phyloP scores from a whole-genome alignment of 2,329 filamentous ascomycete genomes.

The Alternaria consortialis region DNA sequence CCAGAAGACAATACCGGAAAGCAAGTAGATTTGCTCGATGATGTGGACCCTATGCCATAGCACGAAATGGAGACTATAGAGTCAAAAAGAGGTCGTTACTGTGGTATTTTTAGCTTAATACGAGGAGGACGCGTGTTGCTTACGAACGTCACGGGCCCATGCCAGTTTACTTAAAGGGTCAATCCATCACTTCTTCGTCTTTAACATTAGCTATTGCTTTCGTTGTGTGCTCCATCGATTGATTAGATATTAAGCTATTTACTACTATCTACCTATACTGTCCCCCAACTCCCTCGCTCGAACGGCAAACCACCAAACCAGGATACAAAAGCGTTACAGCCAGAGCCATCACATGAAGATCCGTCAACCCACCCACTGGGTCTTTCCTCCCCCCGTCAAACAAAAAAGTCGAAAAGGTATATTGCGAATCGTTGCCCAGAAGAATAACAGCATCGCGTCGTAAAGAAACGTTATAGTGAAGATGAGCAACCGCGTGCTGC shows the following conservation, averaged over 20 bases:
- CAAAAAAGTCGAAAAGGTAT: conserved; percentile 26
- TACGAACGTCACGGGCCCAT: conserved; percentile 1
- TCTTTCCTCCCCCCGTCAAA: conserved; percentile 9
- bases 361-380: conserved; percentile 7
- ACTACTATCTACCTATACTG: conserved; percentile 9
- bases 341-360: conserved; percentile 17
- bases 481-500: conserved; percentile 11
- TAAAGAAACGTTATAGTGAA: conserved; percentile 35
- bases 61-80: no score
- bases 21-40: conserved; percentile 1
- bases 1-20: no score
- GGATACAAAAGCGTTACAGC: conserved; percentile 28
- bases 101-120: neutral
- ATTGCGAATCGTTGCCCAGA: conserved; percentile 27
- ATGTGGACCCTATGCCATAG: no score
- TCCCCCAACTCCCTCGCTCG: neutral
- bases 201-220: neutral
- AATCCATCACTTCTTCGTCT: neutral
- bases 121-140: conserved; percentile 12
- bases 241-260: conserved; percentile 14
- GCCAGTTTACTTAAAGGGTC: neutral
- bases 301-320: conserved; percentile 10
- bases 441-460: conserved; percentile 47
- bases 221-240: neutral
- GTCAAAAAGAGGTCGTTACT: no score